phyloP scores from a whole-genome alignment of 2,329 filamentous ascomycete species.

The Neurospora sp. region DNA sequence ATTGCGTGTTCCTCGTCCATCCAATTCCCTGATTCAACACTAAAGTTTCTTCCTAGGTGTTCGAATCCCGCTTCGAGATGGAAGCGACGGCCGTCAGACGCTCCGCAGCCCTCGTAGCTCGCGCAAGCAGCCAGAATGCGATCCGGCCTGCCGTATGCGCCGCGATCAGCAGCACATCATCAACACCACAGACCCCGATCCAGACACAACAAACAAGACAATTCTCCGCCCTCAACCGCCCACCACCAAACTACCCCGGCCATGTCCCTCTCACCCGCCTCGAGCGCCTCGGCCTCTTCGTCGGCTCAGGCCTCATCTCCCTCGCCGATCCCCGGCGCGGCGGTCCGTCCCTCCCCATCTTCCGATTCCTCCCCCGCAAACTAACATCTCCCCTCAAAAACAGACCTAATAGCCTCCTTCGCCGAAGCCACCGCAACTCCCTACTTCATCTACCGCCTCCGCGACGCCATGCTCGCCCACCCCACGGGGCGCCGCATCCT shows the following conservation, averaged over 20 bases:
- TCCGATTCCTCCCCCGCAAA: too few relatives aligned
- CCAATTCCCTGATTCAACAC: neutral
- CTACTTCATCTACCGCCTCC: conserved; percentile 88
- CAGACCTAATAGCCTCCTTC: conserved; percentile 83
- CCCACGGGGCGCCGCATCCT: conserved; percentile 85
- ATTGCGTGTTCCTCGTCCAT: conserved; percentile 1
- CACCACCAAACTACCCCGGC: conserved; percentile 78
- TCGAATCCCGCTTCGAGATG: conserved; percentile 12
- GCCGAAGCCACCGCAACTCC: conserved; percentile 91
- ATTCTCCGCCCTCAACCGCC: conserved; percentile 80
- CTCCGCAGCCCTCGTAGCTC: conserved; percentile 11
- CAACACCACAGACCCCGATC: neutral
- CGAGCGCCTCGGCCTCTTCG: conserved; percentile 64
- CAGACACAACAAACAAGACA: conserved; percentile 11
- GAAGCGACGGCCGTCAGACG: conserved; percentile 15
- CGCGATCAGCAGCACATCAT: neutral
- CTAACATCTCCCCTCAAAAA: too few relatives aligned
- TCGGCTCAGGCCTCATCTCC: conserved; percentile 54
- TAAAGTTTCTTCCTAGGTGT: conserved; percentile 5
- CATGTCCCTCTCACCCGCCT: conserved; percentile 78
- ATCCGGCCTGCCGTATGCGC: conserved; percentile 2
- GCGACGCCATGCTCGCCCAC: conserved; percentile 78
- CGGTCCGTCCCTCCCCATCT: conserved; percentile 35
- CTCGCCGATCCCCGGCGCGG: conserved; percentile 70
- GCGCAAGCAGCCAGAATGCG: conserved; percentile 1